Conservation (phyloP, 768 basidiomycete genomes). For the Gloeophyllum trabeum region DNA sequence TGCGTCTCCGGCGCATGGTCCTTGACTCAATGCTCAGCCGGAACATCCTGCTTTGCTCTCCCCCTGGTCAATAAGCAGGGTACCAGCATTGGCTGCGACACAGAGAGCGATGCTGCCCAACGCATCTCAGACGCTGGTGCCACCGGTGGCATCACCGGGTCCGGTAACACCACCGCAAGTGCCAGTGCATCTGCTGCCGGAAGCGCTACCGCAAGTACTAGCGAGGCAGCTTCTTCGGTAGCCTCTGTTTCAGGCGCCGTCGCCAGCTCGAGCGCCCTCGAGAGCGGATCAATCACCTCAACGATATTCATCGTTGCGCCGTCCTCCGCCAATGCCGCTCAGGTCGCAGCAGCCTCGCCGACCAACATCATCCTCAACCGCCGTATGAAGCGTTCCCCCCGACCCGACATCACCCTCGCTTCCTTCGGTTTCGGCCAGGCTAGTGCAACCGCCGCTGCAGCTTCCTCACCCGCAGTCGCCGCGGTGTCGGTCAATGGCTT, state of each 20-base stretch:
- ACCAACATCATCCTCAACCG: too few relatives aligned
- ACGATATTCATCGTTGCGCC: not conserved
- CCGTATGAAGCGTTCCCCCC: too few relatives aligned
- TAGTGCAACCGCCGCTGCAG: too few relatives aligned
- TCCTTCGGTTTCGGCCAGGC: too few relatives aligned
- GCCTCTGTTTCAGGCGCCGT: not conserved
- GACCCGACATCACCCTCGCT: too few relatives aligned
- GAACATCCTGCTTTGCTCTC: conserved; percentile 11
- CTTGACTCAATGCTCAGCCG: conserved; percentile 8
- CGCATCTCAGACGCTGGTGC: conserved; percentile 8
- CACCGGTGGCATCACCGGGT: conserved; percentile 9
- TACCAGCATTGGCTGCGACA: conserved; percentile 10
- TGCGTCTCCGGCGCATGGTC: conserved; percentile 12
- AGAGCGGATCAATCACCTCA: not conserved
- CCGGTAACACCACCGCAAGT: not conserved
- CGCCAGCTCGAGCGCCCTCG: not conserved
- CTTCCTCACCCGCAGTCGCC: too few relatives aligned
- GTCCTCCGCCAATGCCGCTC: not conserved
- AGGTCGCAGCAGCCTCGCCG: not conserved
- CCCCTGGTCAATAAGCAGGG: conserved; percentile 14
- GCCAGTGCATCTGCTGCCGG: not conserved
- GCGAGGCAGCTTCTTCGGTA: not conserved
- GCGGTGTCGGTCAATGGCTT: not conserved
- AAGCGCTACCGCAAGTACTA: not conserved
- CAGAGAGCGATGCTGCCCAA: conserved; percentile 7